Evolutionary conservation across 495 filamentous ascomycete species (phyloP), one percentile per base, ranked within the genome.

Genomic region (Paragyromitra xinjiangensis): DNA sequence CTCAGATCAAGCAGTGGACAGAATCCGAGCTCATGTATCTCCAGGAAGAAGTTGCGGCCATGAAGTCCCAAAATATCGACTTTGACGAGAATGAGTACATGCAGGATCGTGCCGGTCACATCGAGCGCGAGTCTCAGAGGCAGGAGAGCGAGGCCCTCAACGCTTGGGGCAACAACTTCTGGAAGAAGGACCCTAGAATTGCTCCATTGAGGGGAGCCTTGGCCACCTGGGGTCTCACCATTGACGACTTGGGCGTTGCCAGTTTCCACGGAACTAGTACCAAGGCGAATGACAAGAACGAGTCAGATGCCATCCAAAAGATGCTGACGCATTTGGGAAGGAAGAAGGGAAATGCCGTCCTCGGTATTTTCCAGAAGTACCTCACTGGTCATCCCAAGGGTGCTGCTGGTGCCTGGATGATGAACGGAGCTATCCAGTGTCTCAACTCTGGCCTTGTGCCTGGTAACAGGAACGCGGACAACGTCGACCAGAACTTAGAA

Each of bases 311-410:
- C 82, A 91, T 99, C 79, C 97, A 95, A 87, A 92, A 97, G 84
- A 97, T 98, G 86, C 88, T 99, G 85, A 91, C 89, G 80, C 96
- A 99, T 83, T 91, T 99, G 59, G 95, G 96, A 73, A 92, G 95
- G 64, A 89, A 90, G 84, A 97, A 97, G 89, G 95, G 95, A 81
- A 98, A 99, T 83, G 94, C 96, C 37, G 87, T 99, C 7, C 84
- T 98, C 72, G 95, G 95, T 85, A 95, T 99, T 83, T 99, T 98
- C 92, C 95, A 99, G 84, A 99, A 99, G 84, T 98, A 97, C 84
- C 90, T 99, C 50, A 99, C 95, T 16, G 95, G 95, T 80, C 95
- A 99, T 84, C 95, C 95, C 79, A 99, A 99, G 90, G 95, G 95
- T 90, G 95, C 95, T 81, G 95, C 95, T 63, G 95, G 95, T 84